A percentile compares a stretch with the other conserved stretches of the same genome.
Evolutionary conservation across 2,329 filamentous ascomycete genomes (phyloP).

Genomic region (Colletotrichum nymphaeae): DNA sequence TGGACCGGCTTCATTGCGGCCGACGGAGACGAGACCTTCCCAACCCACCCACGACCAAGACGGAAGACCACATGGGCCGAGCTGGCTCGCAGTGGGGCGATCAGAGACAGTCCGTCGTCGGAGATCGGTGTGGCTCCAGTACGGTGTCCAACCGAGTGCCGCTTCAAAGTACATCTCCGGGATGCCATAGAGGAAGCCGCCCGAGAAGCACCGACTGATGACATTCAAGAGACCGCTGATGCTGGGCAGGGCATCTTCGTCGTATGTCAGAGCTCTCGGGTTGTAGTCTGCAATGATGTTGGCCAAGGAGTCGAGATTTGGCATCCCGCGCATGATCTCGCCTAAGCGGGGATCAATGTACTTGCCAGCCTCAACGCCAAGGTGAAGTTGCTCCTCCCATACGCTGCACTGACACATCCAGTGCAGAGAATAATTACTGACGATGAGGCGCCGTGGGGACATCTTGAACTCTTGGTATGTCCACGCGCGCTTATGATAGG

Average conservation of each 20-base stretch:
- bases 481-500: too few relatives aligned
- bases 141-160: neutral
- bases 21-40: neutral
- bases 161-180: slow-evolving; percentile 19
- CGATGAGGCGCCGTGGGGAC: too few relatives aligned
- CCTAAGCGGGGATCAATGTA: neutral
- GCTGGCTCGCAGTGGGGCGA: neutral
- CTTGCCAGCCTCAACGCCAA: too few relatives aligned
- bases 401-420: too few relatives aligned
- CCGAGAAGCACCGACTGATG: neutral
- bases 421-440: too few relatives aligned
- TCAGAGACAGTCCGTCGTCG: neutral
- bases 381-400: too few relatives aligned
- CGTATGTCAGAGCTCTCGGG: slow-evolving; percentile 41
- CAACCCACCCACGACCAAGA: slow-evolving; percentile 13
- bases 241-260: slow-evolving; percentile 40
- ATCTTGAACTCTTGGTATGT: too few relatives aligned
- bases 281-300: slow-evolving; percentile 41
- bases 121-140: neutral
- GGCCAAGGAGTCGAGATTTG: neutral
- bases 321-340: neutral
- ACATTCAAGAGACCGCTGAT: neutral
- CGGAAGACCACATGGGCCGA: neutral
- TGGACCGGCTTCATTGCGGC: neutral
- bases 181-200: neutral